A percentile compares a stretch with the other conserved stretches of the same genome.
phyloP scores from a whole-genome alignment of 192 early-diverging fungal genomes.

The Entomortierella lignicola region DNA sequence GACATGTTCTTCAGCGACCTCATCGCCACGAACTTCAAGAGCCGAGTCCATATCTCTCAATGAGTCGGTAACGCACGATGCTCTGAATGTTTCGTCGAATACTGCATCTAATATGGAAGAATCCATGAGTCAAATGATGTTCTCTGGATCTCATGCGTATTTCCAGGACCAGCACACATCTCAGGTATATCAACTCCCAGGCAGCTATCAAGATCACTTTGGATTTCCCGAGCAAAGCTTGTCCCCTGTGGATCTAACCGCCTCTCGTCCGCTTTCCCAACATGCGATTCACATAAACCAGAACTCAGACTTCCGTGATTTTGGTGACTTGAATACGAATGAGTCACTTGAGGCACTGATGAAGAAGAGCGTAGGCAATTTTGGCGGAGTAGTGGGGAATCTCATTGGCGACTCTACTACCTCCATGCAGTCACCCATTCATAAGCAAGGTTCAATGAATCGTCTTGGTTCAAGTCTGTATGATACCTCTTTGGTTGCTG shows the following conservation, averaged over 20 bases:
- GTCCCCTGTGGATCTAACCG: too few relatives aligned
- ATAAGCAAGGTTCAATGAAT: neutral
- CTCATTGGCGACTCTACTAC: neutral
- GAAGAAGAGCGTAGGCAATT: conserved; percentile 38
- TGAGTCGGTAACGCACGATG: neutral
- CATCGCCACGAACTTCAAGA: conserved; percentile 18
- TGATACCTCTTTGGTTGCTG: neutral
- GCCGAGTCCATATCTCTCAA: conserved; percentile 3
- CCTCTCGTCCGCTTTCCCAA: too few relatives aligned
- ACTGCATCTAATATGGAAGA: neutral
- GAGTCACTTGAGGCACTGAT: conserved; percentile 34
- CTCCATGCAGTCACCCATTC: neutral
- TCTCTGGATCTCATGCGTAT: neutral
- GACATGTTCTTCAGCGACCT: conserved; percentile 17
- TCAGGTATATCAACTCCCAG: neutral
- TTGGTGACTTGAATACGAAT: conserved; percentile 15
- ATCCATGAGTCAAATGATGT: neutral
- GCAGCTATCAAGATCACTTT: too few relatives aligned
- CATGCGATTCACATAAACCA: too few relatives aligned
- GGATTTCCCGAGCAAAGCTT: too few relatives aligned
- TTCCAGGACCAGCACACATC: neutral
- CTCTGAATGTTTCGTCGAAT: neutral
- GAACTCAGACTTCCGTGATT: neutral
- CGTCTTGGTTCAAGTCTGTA: neutral
- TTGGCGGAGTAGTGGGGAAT: conserved; percentile 1